phyloP scores from a whole-genome alignment of 179 eudicot species.

The Spergularia azorica region DNA sequence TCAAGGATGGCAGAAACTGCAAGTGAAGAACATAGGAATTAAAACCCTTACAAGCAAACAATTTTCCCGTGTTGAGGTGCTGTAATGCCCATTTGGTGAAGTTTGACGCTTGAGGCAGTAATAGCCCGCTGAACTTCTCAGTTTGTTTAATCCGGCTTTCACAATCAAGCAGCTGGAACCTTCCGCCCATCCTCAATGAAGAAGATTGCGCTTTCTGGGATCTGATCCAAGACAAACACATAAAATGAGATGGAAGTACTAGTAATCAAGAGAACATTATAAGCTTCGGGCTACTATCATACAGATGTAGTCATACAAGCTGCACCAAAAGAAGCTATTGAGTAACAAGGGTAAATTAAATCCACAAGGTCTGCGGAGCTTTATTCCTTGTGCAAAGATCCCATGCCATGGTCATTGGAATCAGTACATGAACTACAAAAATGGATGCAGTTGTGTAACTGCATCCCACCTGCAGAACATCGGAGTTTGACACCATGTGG shows the following conservation, averaged over 20 bases:
- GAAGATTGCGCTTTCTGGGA: constrained; percentile 79
- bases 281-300: no score
- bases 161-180: constrained; percentile 65
- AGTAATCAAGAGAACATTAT: not conserved
- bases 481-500: no score
- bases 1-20: constrained; percentile 2
- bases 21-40: constrained; percentile 6
- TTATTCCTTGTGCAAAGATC: no score
- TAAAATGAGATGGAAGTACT: not conserved
- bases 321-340: not conserved
- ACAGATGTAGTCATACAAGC: not conserved
- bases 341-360: no score
- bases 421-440: no score
- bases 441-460: no score
- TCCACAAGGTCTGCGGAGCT: not conserved
- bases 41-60: constrained; percentile 20
- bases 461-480: no score
- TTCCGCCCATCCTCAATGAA: constrained; percentile 96
- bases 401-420: no score
- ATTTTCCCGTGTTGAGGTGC: not conserved
- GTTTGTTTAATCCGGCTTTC: not conserved
- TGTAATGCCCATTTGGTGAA: constrained; percentile 3
- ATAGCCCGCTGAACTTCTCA: constrained; percentile 9
- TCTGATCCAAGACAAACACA: constrained; percentile 37
- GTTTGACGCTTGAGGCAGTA: not conserved